Conservation (phyloP, 176 grass and related monocot genomes). For the Dactylis glomerata region DNA sequence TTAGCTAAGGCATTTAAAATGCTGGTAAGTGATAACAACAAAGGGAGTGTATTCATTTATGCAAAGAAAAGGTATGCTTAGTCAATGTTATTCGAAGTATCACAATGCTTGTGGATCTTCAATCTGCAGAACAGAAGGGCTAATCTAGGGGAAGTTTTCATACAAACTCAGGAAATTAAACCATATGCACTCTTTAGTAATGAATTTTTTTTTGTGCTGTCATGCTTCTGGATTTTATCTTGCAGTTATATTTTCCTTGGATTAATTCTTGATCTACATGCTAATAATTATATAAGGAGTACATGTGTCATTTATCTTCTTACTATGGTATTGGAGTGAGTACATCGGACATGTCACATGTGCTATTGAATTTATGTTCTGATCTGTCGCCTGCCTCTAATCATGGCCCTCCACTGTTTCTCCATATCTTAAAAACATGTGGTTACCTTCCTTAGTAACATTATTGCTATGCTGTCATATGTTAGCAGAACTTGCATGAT, state of each 20-base stretch:
- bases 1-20: background rate
- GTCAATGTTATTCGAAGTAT: background rate
- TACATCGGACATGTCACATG: slow-evolving; percentile 12
- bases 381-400: background rate
- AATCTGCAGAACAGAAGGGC: slow-evolving; percentile 3
- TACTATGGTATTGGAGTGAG: slow-evolving; percentile 16
- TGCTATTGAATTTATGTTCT: background rate
- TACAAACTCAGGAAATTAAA: background rate
- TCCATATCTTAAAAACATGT: background rate
- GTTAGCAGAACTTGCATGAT: background rate
- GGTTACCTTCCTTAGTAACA: background rate
- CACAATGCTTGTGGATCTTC: background rate
- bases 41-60: background rate
- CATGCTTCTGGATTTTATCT: background rate
- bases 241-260: background rate
- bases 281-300: background rate
- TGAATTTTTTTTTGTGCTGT: background rate
- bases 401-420: background rate
- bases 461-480: background rate
- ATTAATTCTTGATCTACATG: background rate
- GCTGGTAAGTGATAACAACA: background rate
- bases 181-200: background rate
- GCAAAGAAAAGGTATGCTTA: background rate
- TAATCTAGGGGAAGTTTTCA: background rate
- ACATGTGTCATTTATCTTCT: background rate